Conservation (phyloP, 176 grass and related monocot genomes). For the Rhynchospora breviuscula region DNA sequence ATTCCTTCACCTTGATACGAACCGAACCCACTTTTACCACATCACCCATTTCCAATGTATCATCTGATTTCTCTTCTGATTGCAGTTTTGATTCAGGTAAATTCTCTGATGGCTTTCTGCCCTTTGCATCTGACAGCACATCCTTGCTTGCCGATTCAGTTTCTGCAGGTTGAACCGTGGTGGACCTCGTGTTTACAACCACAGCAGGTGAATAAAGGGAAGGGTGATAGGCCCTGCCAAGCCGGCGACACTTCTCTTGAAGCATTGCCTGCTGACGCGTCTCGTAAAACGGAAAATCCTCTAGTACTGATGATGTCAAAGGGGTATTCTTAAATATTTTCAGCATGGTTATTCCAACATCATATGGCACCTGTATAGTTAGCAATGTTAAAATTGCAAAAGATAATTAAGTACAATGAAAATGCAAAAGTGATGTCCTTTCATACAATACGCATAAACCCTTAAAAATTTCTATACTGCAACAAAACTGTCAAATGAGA, state of each 20-base stretch:
- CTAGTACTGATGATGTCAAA: conserved; percentile 54
- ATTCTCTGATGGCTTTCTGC: background rate
- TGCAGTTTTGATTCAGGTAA: background rate
- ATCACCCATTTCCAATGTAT: conserved; percentile 16
- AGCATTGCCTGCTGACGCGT: conserved; percentile 56
- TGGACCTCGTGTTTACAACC: conserved; percentile 26
- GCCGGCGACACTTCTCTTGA: conserved; percentile 49
- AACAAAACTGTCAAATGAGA: background rate
- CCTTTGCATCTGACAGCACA: background rate
- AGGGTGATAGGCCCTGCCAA: conserved; percentile 30
- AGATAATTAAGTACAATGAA: background rate
- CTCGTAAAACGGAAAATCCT: conserved; percentile 70
- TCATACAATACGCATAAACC: background rate
- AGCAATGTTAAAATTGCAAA: conserved; percentile 1
- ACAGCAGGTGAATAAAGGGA: conserved; percentile 38
- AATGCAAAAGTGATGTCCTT: background rate
- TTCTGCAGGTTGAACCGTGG: conserved; percentile 18
- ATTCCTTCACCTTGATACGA: conserved; percentile 57
- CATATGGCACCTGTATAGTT: conserved; percentile 42
- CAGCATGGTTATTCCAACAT: conserved; percentile 58
- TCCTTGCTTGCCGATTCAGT: conserved; percentile 33
- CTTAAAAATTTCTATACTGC: background rate
- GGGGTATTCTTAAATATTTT: conserved; percentile 51
- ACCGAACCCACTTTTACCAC: conserved; percentile 55
- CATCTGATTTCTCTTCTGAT: conserved; percentile 9